phyloP scores from a whole-genome alignment of 495 filamentous ascomycete genomes.

The Talaromyces proteolyticus region DNA sequence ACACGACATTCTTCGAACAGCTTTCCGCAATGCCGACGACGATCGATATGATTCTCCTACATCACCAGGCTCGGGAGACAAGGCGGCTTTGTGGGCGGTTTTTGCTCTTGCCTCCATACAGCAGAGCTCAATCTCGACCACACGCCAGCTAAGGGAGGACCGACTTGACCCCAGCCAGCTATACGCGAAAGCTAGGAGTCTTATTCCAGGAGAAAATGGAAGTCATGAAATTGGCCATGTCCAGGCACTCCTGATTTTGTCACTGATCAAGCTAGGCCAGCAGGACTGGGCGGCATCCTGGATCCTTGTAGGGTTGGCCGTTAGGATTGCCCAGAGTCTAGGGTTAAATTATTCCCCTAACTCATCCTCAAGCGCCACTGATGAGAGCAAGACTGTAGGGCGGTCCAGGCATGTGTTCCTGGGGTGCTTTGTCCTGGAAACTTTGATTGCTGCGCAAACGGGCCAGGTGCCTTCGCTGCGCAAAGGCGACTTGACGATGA shows the following conservation, averaged over 20 bases:
- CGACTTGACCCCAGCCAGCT: slow-evolving; percentile 6
- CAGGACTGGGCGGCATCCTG: no score
- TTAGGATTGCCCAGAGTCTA: no score
- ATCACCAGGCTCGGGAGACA: slow-evolving; percentile 7
- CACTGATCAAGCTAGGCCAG: slow-evolving; percentile 46
- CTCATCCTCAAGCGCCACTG: no score
- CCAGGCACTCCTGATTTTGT: slow-evolving; percentile 49
- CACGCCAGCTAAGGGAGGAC: background rate
- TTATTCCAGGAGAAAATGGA: slow-evolving; percentile 6
- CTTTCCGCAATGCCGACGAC: slow-evolving; percentile 14
- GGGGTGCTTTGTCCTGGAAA: no score
- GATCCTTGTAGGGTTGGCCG: no score
- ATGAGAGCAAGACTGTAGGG: no score
- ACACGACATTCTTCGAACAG: slow-evolving; percentile 38
- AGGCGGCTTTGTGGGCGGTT: slow-evolving; percentile 16
- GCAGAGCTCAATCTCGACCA: background rate
- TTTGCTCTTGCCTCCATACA: slow-evolving; percentile 11
- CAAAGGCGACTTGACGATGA: no score
- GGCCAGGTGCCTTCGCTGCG: no score
- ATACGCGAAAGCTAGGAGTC: no score
- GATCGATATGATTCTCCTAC: slow-evolving; percentile 9
- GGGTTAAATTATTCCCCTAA: no score
- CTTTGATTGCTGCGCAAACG: no score
- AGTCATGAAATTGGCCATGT: slow-evolving; percentile 36
- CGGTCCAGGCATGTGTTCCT: no score